Evolutionary conservation across 2,329 filamentous ascomycete genomes (phyloP).

Genomic region (Arthrobotrys megalospora): DNA sequence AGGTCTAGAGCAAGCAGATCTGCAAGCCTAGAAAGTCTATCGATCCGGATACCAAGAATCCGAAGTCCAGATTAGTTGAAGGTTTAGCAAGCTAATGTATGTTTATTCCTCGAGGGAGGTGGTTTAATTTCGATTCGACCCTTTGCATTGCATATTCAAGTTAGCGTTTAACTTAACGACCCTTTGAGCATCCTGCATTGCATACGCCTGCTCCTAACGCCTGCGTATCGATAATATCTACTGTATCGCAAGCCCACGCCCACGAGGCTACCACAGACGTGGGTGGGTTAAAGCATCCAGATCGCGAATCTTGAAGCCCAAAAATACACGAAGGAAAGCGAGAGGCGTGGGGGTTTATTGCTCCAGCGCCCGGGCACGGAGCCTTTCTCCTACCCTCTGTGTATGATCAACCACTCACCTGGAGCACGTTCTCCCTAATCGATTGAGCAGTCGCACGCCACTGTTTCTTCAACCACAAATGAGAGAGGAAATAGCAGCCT

Average conservation of each 20-base stretch:
- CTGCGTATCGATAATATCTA: constrained; percentile 26
- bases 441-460: constrained; percentile 42
- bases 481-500: constrained; percentile 1
- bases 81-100: constrained; percentile 2
- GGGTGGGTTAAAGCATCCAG: constrained; percentile 9
- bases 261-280: constrained; percentile 30
- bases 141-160: constrained; percentile 27
- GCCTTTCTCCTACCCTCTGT: constrained; percentile 14
- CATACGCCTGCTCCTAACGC: constrained; percentile 41
- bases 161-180: constrained; percentile 21
- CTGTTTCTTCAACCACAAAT: constrained; percentile 34
- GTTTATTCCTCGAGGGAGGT: constrained; percentile 4
- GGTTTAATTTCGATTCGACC: constrained; percentile 43
- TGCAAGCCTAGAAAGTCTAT: constrained; percentile 30
- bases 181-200: constrained; percentile 11
- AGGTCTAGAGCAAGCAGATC: constrained; percentile 34
- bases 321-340: neutral
- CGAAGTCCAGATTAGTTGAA: neutral
- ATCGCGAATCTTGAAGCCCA: constrained; percentile 21
- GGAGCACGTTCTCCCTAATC: constrained; percentile 17
- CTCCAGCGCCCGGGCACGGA: constrained; percentile 53
- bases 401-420: constrained; percentile 21
- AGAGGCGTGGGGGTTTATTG: constrained; percentile 21
- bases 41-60: constrained; percentile 13
- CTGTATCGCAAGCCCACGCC: constrained; percentile 23